Evolutionary conservation across 2,329 filamentous ascomycete genomes (phyloP).

Genomic region (Torrubiella hemipterigena): DNA sequence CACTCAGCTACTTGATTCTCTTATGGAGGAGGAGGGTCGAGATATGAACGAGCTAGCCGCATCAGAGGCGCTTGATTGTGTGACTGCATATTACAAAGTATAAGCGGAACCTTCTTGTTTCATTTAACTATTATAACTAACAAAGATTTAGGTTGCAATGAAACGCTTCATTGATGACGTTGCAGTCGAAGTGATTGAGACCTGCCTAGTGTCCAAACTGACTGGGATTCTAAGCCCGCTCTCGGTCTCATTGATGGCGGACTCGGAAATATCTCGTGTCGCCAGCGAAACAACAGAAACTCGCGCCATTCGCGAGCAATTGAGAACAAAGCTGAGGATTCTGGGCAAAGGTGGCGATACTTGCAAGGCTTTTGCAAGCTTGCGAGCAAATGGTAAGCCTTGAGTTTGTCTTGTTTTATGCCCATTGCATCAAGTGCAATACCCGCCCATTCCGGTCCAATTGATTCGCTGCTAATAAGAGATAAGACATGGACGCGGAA

Average conservation of each 20-base stretch:
- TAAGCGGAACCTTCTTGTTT: background rate
- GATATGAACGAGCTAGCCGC: conserved; percentile 18
- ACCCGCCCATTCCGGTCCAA: too few relatives aligned
- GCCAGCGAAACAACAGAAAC: conserved; percentile 10
- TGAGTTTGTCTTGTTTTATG: too few relatives aligned
- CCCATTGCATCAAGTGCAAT: too few relatives aligned
- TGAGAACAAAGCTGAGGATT: background rate
- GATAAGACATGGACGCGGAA: too few relatives aligned
- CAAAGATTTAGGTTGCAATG: conserved; percentile 9
- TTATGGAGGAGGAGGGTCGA: background rate
- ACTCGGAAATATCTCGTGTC: conserved; percentile 9
- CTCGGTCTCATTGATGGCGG: conserved; percentile 8
- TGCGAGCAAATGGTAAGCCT: background rate
- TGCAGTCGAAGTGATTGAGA: conserved; percentile 14
- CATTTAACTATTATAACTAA: background rate
- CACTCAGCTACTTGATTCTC: background rate
- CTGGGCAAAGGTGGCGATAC: background rate
- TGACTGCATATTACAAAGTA: conserved; percentile 29
- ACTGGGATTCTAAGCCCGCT: conserved; percentile 10
- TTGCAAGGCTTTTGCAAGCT: conserved; percentile 2
- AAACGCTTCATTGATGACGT: conserved; percentile 13
- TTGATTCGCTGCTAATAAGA: too few relatives aligned
- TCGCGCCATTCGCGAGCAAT: background rate
- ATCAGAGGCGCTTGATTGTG: conserved; percentile 21
- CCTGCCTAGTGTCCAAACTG: conserved; percentile 9